Percentiles rank a stretch among this genome's conserved stretches.
These are phyloP conservation scores for Syzygium aromaticum DNA, from an alignment of 345 rosid genomes.

Conservation along the genomic window DNA sequence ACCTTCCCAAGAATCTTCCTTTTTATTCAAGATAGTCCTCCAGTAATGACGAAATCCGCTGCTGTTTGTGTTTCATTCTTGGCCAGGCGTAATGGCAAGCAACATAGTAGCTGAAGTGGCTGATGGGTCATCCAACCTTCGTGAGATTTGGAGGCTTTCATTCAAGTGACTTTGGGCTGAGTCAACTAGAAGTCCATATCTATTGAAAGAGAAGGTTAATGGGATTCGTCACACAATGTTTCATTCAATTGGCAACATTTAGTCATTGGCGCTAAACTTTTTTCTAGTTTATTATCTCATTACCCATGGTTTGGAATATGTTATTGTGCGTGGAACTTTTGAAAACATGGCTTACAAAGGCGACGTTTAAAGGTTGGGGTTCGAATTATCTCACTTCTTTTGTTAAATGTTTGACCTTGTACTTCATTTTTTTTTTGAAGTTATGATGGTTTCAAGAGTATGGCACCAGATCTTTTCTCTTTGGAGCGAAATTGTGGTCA, in stretches of 20 bases:
- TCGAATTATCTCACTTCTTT: neutral
- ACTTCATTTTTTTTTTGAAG: neutral
- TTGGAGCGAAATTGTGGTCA: neutral
- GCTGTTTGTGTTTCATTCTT: neutral
- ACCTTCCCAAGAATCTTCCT: neutral
- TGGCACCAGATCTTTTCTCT: neutral
- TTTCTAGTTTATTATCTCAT: neutral
- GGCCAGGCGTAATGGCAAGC: slow-evolving; percentile 47
- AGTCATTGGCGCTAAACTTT: neutral
- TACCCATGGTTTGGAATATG: neutral
- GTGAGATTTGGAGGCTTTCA: slow-evolving; percentile 89
- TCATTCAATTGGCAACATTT: neutral
- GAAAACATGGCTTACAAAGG: neutral
- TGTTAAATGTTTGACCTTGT: neutral
- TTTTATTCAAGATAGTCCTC: neutral
- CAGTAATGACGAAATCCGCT: neutral
- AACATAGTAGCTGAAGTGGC: slow-evolving; percentile 67
- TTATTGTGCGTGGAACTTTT: neutral
- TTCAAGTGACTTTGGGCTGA: slow-evolving; percentile 1
- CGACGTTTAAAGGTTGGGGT: neutral
- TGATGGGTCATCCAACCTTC: slow-evolving; percentile 86
- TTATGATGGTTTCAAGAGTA: neutral
- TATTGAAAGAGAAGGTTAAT: neutral
- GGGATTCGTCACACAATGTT: neutral
- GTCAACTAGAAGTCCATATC: neutral